Evolutionary conservation across 805 yeast genomes (phyloP).

Genomic region (Candida cerambycidarum): DNA sequence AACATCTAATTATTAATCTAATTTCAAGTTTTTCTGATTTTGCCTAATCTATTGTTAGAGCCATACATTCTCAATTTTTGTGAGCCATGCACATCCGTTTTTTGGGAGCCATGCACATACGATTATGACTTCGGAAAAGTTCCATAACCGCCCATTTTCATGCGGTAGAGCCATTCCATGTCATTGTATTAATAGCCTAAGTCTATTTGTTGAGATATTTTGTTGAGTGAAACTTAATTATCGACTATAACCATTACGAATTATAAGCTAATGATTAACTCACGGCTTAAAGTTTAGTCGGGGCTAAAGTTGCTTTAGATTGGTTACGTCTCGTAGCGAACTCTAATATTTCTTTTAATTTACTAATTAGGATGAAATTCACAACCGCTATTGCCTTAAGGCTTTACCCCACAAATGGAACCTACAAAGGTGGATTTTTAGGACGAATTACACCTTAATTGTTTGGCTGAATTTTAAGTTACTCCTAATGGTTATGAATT

Average conservation of each 20-base stretch:
- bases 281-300: neutral
- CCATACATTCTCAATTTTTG: too few relatives aligned
- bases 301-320: constrained; percentile 1
- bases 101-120: too few relatives aligned
- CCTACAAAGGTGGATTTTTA: too few relatives aligned
- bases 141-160: neutral
- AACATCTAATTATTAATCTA: neutral
- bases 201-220: neutral
- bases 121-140: too few relatives aligned
- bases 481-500: too few relatives aligned
- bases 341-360: constrained; percentile 4
- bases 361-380: neutral
- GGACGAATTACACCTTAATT: too few relatives aligned
- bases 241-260: neutral
- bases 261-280: neutral
- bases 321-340: neutral
- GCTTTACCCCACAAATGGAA: neutral
- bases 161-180: neutral
- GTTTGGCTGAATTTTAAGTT: too few relatives aligned
- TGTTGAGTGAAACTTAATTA: constrained; percentile 4
- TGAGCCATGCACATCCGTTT: too few relatives aligned
- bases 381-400: neutral
- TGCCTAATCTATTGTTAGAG: too few relatives aligned
- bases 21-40: too few relatives aligned
- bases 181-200: neutral